A percentile compares a stretch with the other conserved stretches of the same genome.
phyloP scores from a whole-genome alignment of 257 asterid species.

The Schizonepeta tenuifolia region DNA sequence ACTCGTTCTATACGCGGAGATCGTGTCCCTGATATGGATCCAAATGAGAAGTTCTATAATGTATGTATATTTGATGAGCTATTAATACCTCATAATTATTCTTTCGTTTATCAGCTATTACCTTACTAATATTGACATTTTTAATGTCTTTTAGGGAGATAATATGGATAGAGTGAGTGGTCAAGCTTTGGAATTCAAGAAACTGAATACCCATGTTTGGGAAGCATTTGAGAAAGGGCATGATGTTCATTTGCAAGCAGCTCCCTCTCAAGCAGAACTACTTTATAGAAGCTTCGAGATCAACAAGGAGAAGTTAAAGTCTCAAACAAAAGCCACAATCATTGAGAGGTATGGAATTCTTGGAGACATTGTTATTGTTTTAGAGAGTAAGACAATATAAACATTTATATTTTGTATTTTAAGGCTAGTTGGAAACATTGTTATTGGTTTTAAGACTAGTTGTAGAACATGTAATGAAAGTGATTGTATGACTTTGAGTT shows the following conservation, averaged over 20 bases:
- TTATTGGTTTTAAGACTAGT: too few species aligned
- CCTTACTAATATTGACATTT: neutral
- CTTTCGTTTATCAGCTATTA: too few species aligned
- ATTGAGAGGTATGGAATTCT: constrained; percentile 96
- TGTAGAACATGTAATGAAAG: too few species aligned
- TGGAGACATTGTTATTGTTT: too few species aligned
- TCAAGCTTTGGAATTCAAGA: constrained; percentile 96
- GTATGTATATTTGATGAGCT: constrained; percentile 46
- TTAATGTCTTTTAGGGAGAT: constrained; percentile 59
- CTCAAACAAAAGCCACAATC: constrained; percentile 74
- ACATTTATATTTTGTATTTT: too few species aligned
- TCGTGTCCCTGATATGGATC: constrained; percentile 96
- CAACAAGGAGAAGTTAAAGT: constrained; percentile 76
- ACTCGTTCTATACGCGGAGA: constrained; percentile 98
- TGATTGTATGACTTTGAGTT: too few species aligned
- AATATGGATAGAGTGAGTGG: constrained; percentile 84
- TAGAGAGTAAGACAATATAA: too few species aligned
- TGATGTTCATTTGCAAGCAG: constrained; percentile 97
- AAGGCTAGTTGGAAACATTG: too few species aligned
- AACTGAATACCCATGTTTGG: constrained; percentile 92
- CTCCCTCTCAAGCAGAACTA: constrained; percentile 96
- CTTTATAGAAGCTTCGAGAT: constrained; percentile 75
- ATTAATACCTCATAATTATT: neutral
- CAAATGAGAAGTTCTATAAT: constrained; percentile 85
- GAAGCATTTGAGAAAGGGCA: constrained; percentile 97